Evolutionary conservation across 106 monocot species (phyloP).

Genomic region (Platanthera zijinensis): DNA sequence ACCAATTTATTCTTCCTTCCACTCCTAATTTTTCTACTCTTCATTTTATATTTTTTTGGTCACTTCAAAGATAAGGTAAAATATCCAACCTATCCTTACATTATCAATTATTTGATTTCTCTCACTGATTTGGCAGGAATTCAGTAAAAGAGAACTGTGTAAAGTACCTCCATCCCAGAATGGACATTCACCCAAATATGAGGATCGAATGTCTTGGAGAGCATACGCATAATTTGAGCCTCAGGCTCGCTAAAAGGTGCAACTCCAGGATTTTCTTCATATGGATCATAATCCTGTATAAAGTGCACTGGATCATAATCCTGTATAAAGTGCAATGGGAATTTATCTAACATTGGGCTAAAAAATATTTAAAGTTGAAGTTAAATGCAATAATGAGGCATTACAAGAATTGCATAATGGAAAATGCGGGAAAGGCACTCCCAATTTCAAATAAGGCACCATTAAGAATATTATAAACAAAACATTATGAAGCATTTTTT

Average conservation of each 20-base stretch:
- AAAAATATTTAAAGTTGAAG: neutral
- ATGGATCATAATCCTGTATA: slow-evolving; percentile 91
- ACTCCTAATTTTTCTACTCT: neutral
- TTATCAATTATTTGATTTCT: neutral
- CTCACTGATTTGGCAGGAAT: neutral
- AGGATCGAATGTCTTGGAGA: slow-evolving; percentile 70
- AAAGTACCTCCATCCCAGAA: slow-evolving; percentile 95
- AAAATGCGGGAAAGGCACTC: neutral
- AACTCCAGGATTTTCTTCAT: slow-evolving; percentile 90
- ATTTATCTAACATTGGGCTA: neutral
- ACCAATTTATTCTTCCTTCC: neutral
- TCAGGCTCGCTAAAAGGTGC: slow-evolving; percentile 97
- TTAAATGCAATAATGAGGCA: neutral
- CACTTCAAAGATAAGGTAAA: neutral
- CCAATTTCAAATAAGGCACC: too few relatives aligned
- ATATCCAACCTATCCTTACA: neutral
- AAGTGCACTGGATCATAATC: slow-evolving; percentile 75
- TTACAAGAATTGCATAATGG: neutral
- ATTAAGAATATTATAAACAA: neutral
- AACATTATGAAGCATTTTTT: slow-evolving; percentile 5
- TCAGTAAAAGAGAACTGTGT: neutral
- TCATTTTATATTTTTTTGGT: neutral
- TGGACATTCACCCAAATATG: slow-evolving; percentile 98
- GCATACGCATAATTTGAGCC: slow-evolving; percentile 77
- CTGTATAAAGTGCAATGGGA: slow-evolving; percentile 19